phyloP scores from a whole-genome alignment of 202 grass and related monocot genomes.

The Hordeum pubiflorum region DNA sequence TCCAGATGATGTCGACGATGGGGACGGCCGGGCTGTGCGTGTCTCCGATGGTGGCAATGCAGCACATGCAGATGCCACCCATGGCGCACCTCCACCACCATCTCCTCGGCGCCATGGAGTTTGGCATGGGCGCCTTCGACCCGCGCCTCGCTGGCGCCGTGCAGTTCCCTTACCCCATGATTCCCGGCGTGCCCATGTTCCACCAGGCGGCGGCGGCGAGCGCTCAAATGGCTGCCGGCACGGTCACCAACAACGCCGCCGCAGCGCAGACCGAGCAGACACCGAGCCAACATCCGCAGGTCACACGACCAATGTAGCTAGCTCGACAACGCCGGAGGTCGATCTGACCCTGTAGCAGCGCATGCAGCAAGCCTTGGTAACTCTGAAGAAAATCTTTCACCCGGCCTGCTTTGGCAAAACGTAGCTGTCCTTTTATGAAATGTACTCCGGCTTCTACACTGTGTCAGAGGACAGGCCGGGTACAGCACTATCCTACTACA shows the following conservation, averaged over 20 bases:
- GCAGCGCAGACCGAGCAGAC: neutral
- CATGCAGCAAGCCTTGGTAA: too few relatives aligned
- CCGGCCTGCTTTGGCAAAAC: neutral
- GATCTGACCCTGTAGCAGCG: neutral
- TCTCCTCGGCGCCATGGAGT: conserved; percentile 40
- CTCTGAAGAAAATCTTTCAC: too few relatives aligned
- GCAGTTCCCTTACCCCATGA: conserved; percentile 18
- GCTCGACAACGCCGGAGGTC: neutral
- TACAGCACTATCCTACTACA: too few relatives aligned
- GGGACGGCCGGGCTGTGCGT: conserved; percentile 46
- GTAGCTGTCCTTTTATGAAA: neutral
- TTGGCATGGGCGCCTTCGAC: conserved; percentile 34
- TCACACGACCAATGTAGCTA: neutral
- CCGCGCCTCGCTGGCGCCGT: conserved; percentile 22
- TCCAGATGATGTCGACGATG: conserved; percentile 80
- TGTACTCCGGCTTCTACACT: neutral
- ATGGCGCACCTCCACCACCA: conserved; percentile 46
- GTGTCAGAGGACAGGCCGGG: neutral
- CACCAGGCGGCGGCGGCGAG: neutral
- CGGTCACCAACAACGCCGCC: neutral
- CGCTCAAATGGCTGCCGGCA: neutral
- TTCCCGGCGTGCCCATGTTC: conserved; percentile 21
- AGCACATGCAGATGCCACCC: conserved; percentile 24
- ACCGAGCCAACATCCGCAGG: neutral
- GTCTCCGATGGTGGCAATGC: conserved; percentile 51